Conservation (phyloP, 805 yeast genomes). For the Teunomyces cretensis region DNA sequence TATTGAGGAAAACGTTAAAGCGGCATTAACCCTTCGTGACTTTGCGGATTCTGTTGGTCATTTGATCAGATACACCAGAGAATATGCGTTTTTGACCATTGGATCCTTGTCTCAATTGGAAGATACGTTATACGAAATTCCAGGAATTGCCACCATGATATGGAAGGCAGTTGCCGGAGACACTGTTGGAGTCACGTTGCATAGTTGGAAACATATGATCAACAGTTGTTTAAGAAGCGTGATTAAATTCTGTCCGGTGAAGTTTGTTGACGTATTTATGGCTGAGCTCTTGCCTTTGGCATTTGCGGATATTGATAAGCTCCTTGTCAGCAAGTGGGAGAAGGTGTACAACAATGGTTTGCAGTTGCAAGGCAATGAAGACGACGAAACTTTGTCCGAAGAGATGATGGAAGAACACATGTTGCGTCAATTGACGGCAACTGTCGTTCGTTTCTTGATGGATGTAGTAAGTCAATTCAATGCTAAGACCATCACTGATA, state of each 20-base stretch:
- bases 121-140: conserved; percentile 82
- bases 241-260: conserved; percentile 82
- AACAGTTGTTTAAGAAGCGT: conserved; percentile 85
- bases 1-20: conserved; percentile 89
- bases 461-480: conserved; percentile 84
- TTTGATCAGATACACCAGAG: conserved; percentile 91
- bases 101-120: conserved; percentile 89
- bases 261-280: conserved; percentile 67
- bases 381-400: conserved; percentile 85
- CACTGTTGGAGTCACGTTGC: conserved; percentile 82
- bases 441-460: conserved; percentile 80
- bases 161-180: conserved; percentile 89
- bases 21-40: conserved; percentile 90
- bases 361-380: conserved; percentile 57
- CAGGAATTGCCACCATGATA: conserved; percentile 69
- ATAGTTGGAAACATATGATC: conserved; percentile 96
- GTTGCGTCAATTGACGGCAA: conserved; percentile 88
- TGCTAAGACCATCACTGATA: conserved; percentile 48
- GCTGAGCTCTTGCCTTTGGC: conserved; percentile 74
- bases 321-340: conserved; percentile 78
- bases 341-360: conserved; percentile 58
- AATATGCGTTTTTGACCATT: conserved; percentile 87
- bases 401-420: conserved; percentile 98
- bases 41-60: conserved; percentile 98
- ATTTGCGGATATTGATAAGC: conserved; percentile 66